Base-by-base conservation (phyloP, 2,329 filamentous ascomycete species). In the Paraphoma sp. region DNA sequence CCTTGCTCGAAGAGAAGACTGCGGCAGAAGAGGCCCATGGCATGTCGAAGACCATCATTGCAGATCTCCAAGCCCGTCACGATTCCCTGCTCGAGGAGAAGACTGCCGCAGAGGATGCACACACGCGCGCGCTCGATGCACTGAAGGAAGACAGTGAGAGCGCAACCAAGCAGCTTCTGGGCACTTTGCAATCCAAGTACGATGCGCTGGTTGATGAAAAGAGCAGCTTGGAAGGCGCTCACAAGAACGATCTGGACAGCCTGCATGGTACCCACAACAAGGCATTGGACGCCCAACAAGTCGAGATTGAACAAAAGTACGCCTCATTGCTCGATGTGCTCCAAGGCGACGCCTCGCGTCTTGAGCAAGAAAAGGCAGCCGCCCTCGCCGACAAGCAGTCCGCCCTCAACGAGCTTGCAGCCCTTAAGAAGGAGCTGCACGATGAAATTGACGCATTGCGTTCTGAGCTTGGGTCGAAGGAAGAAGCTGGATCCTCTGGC, bases 271-370 rank as follows among this genome's bases (percentile, higher is more conserved):
- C 53, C 8, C 70, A 75, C 29, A 45, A 54, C 11, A 65, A 68
- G 36, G 67, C 63, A 10, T 61, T 75, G 29, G 61, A 67, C 3
- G 40, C 61, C 4, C 70, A 69, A 44, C 63, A 63, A 43, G 57
- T 56, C 1, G 70, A 75, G 31, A 65, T 75, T 6, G 72, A 74
- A 51, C 59, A 70, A 18, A 74, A 72, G 31, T 73, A 68, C 28
- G 65, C 62, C 12, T 65, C 56, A 6, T 49, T 75, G 2, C 56
- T 76, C 1, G 72, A 74, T 47, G 68, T 64, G 31, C 51, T 74
- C 9, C 73, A 74, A 46, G 57, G 52, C 16, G 68, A 70, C 30
- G 41, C 61, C 4, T 59, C 58, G 5, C 63, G 67, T 23, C 52
- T 72, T n/a, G 70, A 74, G 50, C 62, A 71, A 44, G 66, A 72